A percentile compares a stretch with the other conserved stretches of the same genome.
These are phyloP conservation scores for Bruguiera gymnorhiza DNA, from an alignment of 345 rosid species.

Conservation along the genomic window DNA sequence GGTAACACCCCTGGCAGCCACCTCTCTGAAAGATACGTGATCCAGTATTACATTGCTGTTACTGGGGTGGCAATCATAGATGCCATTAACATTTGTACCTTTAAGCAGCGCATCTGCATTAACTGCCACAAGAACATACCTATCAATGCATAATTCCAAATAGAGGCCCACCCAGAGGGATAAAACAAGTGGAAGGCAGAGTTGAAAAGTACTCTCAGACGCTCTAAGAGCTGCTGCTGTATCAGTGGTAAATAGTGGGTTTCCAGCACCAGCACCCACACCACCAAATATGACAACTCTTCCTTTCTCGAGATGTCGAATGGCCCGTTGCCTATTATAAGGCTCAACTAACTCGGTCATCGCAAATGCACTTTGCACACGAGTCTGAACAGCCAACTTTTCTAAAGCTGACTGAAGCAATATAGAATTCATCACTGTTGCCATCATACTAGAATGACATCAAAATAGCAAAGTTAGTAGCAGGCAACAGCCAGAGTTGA, in stretches of 20 bases:
- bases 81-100: constrained; percentile 77
- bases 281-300: constrained; percentile 96
- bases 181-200: not conserved
- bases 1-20: constrained; percentile 61
- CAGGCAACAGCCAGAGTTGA: not conserved
- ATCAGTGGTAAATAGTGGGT: constrained; percentile 85
- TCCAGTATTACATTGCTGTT: constrained; percentile 59
- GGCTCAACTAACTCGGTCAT: constrained; percentile 83
- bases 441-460: constrained; percentile 70
- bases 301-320: constrained; percentile 86
- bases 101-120: constrained; percentile 80
- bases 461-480: not conserved
- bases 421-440: constrained; percentile 82
- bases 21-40: constrained; percentile 63
- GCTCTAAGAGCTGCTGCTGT: constrained; percentile 91
- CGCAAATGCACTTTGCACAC: constrained; percentile 67
- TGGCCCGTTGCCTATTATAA: constrained; percentile 69
- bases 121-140: constrained; percentile 36
- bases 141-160: not conserved
- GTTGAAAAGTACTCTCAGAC: constrained; percentile 56
- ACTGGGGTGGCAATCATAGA: constrained; percentile 58
- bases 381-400: constrained; percentile 68
- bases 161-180: too few relatives aligned
- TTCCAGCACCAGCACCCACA: constrained; percentile 78
- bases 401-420: constrained; percentile 85